These are phyloP conservation scores for Suhomyces yuchorum DNA, from an alignment of 1,139 yeast species.

Conservation along the genomic window DNA sequence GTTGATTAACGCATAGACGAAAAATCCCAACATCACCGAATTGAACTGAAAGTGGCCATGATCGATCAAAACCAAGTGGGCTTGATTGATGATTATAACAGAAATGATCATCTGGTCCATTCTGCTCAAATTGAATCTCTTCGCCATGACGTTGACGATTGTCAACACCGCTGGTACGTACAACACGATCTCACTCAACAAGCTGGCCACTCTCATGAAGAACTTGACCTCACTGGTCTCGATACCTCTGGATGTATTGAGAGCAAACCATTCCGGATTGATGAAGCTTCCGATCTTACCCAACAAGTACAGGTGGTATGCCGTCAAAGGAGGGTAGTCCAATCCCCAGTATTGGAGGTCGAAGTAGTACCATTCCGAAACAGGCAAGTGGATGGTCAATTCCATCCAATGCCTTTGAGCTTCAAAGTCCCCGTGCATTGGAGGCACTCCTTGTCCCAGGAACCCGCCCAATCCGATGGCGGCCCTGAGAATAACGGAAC, in stretches of 20 bases:
- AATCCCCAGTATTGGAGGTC: constrained; percentile 95
- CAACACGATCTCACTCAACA: constrained; percentile 70
- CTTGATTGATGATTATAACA: constrained; percentile 76
- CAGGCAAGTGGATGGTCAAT: constrained; percentile 74
- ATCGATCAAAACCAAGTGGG: constrained; percentile 80
- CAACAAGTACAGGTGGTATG: constrained; percentile 81
- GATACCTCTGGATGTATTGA: constrained; percentile 71
- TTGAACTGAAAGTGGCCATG: constrained; percentile 98
- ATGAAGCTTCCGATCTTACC: constrained; percentile 72
- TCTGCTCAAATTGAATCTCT: constrained; percentile 53
- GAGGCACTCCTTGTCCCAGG: constrained; percentile 70
- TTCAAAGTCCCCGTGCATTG: constrained; percentile 93
- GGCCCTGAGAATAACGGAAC: constrained; percentile 74
- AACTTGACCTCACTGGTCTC: constrained; percentile 70
- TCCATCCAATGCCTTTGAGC: constrained; percentile 99
- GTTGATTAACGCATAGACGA: constrained; percentile 67
- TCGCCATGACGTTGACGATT: constrained; percentile 68
- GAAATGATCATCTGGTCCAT: constrained; percentile 78
- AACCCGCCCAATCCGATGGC: constrained; percentile 90
- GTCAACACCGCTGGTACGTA: constrained; percentile 82
- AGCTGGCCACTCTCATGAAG: constrained; percentile 79
- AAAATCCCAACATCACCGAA: constrained; percentile 88
- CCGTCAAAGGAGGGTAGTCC: constrained; percentile 97
- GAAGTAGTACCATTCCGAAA: constrained; percentile 81
- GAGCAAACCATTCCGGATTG: constrained; percentile 72